Evolutionary conservation across 345 rosid genomes (phyloP), one percentile per base, ranked within the genome.

Genomic region (Rhizophora apiculata): DNA sequence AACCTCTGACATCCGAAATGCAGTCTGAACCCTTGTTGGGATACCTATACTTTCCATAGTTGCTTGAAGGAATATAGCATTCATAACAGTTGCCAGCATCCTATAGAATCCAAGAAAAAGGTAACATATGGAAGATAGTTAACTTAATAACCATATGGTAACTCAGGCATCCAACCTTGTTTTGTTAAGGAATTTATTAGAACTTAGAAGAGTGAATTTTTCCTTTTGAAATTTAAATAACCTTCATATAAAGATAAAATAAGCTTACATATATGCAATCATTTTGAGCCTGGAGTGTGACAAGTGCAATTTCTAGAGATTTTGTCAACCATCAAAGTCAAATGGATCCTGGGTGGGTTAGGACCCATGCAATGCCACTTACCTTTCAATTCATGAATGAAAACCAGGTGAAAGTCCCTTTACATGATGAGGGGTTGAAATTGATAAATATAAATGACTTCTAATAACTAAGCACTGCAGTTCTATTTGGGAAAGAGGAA

Each of bases 1-100:
- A 54, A 94, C 97, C 84, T 94, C 96, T 1, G 96, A 89, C 96
- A 95, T 89, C 58, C 93, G 89, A 78, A 91, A 95, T 68, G 99
- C 96, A 20, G 95, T 94, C 86, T 89, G 95, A 49, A 94, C 96
- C 72, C 95, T 90, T 3, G 96, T 91, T 53, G 98, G 95, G 63
- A 94, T 91, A 73, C 98, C 98, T 1, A 94, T 82, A 59, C 97
- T 94, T 83, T 94, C 97, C 97, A 94, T 91, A 15, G 97, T 94
- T 39, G 98, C 96, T 83, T 91, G 93, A 70, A 94, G 97, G 82
- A 84, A 94, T 68, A 91, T 87, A 31, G 96, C 96, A 79, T 94
- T 94, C 98, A 94, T 91, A 46, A 91, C 96, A 53, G 97, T 91
- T n/a, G 98, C 98, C 54, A 94, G 71, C 97, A 89, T 94, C 73